Base-by-base conservation (phyloP, 805 yeast species). In the Ogataea angusta region DNA sequence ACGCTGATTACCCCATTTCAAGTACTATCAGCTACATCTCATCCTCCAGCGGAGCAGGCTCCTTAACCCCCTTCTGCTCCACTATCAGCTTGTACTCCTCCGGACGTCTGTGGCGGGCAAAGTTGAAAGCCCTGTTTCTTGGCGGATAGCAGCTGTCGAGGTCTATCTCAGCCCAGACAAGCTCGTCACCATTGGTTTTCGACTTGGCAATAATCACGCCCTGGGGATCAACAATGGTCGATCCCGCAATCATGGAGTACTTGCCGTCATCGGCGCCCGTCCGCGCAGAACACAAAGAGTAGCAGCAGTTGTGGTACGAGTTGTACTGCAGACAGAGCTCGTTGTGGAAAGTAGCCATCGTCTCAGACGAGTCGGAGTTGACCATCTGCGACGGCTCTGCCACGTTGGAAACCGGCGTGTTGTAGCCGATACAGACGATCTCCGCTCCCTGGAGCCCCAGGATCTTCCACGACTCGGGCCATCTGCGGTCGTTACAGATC, bases 401-500 rank as follows among this genome's bases (percentile, higher is more conserved):
- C 32, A 64, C 62, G 39, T 65, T 66, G 38, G 61, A 57, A 21
- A 63, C 49, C 15, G 69, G 61, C 15, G 69, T 65, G 43, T 64
- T 65, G 47, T 56, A 65, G 3, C 69, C 69, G 28, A 54, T 59
- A 28, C 64, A 33, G 29, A 63, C 60, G 9, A 65, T 40, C 29
- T 65, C 69, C 54, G 62, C 61, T 10, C 69, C 69, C 47, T 64
- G 69, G 2, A 65, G 48, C 9, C 66, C 68, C 33, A 63, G 61
- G 21, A 48, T 40, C 48, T 68, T 56, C 69, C 69, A 65, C 10
- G 68, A 60, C 40, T 64, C 69, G 6, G 68, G 62, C 69, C 69
- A 64, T 47, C 69, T 57, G 49, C 69, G 56, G 45, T 64, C 69
- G 36, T 65, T 65, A 49, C 69, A 64, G 24, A 65, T 65, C 41